A percentile compares a stretch with the other conserved stretches of the same genome.
phyloP scores from a whole-genome alignment of 1,284 basidiomycete species.

The Neonothopanus nambi region DNA sequence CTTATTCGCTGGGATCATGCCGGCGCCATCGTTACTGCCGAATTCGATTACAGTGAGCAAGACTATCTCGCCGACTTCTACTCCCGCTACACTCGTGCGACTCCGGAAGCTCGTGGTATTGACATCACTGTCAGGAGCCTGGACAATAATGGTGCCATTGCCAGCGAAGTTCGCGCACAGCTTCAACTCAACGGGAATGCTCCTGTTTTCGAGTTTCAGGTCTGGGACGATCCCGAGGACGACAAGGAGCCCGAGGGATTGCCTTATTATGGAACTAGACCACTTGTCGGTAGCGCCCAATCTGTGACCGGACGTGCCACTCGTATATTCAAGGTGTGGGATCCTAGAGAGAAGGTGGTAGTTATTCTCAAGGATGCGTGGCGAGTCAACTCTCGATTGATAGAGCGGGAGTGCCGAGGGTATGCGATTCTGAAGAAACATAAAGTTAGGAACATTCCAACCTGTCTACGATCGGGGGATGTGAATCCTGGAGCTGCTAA shows the following conservation, averaged over 20 bases:
- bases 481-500: slow-evolving; percentile 3
- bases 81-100: neutral
- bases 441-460: slow-evolving; percentile 14
- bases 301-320: slow-evolving; percentile 1
- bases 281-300: too few relatives aligned
- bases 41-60: neutral
- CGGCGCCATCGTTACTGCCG: neutral
- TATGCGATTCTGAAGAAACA: slow-evolving; percentile 18
- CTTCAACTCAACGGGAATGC: neutral
- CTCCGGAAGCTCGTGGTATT: neutral
- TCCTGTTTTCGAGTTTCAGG: neutral
- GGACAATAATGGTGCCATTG: neutral
- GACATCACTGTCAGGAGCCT: neutral
- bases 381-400: slow-evolving; percentile 13
- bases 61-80: neutral
- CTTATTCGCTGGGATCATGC: neutral
- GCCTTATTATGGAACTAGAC: too few relatives aligned
- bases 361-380: slow-evolving; percentile 27
- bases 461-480: slow-evolving; percentile 15
- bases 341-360: neutral
- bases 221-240: neutral
- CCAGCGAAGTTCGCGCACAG: neutral
- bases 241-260: neutral
- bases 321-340: slow-evolving; percentile 13
- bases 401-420: slow-evolving; percentile 16